Evolutionary conservation across 495 filamentous ascomycete species (phyloP), one percentile per base, ranked within the genome.

Genomic region (Aspergillus carlsbadensis): DNA sequence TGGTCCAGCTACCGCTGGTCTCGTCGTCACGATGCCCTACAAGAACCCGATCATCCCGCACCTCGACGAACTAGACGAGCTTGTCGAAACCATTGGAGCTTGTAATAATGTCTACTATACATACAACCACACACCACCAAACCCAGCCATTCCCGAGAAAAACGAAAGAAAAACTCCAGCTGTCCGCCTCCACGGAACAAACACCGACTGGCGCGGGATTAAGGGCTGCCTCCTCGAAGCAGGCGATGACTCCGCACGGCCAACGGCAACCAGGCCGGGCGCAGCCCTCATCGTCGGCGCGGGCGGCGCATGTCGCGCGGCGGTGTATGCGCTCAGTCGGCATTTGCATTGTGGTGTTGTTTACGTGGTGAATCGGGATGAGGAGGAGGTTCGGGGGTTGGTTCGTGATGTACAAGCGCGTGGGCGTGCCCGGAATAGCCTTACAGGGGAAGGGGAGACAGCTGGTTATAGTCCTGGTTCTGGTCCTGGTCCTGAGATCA

Each of bases 161-260:
- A n/a, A n/a, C n/a, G n/a, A n/a, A n/a, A n/a, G n/a, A n/a, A n/a
- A n/a, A n/a, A n/a, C n/a, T n/a, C n/a, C n/a, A n/a, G n/a, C n/a
- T n/a, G n/a, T n/a, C 17, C 69, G 70, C 11, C 76, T 82, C 31
- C 75, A 78, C 41, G 87, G 85, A n/a, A 84, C 86, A 26, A 88
- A 90, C 69, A 88, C 87, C 13, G 86, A 90, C 66, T 84, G 82
- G 51, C 75, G 84, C 43, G 86, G 86, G 13, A 77, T 88, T 42
- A 75, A 82, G 14, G 81, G 55, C 70, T 82, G 65, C 84, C 84
- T 72, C 57, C 74, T 41, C 10, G 59, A 46, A 56, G 71, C 58
- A 40, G 66, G 70, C 10, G 61, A 70, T 5, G 26, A 63, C 29
- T 77, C 71, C 52, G 69, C 64, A 57, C 66, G 68, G 37, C 81